phyloP scores from a whole-genome alignment of 2,329 filamentous ascomycete species.

The Neonectria faginata region DNA sequence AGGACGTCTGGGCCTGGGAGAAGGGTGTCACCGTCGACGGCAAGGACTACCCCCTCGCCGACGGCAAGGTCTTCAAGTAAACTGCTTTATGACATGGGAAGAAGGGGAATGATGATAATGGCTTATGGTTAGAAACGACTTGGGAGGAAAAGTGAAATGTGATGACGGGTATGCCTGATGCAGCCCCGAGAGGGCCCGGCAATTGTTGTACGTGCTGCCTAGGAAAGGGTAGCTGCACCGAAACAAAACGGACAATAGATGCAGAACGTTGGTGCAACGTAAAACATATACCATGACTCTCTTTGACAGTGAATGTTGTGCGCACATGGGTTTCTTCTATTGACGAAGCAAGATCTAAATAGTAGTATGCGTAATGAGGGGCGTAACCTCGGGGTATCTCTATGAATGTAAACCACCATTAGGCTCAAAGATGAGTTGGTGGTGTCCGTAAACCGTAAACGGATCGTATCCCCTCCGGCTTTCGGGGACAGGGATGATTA shows the following conservation, averaged over 20 bases:
- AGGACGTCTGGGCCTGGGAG: conserved; percentile 93
- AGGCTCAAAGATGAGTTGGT: not conserved
- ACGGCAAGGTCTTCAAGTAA: conserved; percentile 99
- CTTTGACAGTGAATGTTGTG: not conserved
- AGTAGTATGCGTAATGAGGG: conserved; percentile 19
- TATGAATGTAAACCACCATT: not conserved
- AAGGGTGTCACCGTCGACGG: conserved; percentile 81
- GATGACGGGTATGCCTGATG: conserved; percentile 44
- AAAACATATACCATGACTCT: not conserved
- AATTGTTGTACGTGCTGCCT: conserved; percentile 38
- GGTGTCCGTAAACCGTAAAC: not conserved
- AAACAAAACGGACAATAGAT: conserved; percentile 38
- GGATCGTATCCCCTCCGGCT: not conserved
- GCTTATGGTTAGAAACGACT: conserved; percentile 49
- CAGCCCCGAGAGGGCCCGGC: conserved; percentile 37
- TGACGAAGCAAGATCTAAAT: conserved; percentile 1
- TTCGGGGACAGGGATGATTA: not conserved
- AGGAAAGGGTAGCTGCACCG: conserved; percentile 34
- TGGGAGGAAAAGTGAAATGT: conserved; percentile 46
- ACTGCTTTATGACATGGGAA: conserved; percentile 40
- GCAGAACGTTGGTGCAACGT: conserved; percentile 28
- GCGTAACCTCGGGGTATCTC: conserved; percentile 35
- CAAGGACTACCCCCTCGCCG: conserved; percentile 89
- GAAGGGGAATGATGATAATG: conserved; percentile 48
- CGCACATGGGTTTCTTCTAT: not conserved